phyloP scores from a whole-genome alignment of 2,329 filamentous ascomycete genomes.

The Sporothrix luriei region DNA sequence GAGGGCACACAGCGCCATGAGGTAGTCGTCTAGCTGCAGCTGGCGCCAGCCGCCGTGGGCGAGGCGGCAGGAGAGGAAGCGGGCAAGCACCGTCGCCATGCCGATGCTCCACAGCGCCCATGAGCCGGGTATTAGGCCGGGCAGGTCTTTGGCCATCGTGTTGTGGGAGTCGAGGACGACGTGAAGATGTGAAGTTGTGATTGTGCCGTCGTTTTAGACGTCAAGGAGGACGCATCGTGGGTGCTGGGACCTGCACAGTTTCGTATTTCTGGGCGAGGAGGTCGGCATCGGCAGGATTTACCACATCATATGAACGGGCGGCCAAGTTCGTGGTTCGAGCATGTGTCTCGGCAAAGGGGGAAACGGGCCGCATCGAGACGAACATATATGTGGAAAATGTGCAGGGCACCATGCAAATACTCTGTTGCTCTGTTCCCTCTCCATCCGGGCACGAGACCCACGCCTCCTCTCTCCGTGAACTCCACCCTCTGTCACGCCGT shows the following conservation, averaged over 20 bases:
- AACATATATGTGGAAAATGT: background rate
- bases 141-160: background rate
- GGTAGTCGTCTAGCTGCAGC: constrained; percentile 60
- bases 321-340: constrained; percentile 18
- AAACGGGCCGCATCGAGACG: background rate
- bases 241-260: background rate
- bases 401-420: too few relatives aligned
- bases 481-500: constrained; percentile 3
- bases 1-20: constrained; percentile 56
- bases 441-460: constrained; percentile 16
- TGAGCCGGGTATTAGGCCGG: constrained; percentile 30
- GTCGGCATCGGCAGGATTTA: background rate
- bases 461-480: background rate
- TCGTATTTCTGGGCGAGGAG: background rate
- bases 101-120: constrained; percentile 37
- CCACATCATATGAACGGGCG: background rate
- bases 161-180: background rate
- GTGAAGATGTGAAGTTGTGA: background rate
- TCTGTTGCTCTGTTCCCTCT: background rate
- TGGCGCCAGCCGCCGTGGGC: constrained; percentile 50
- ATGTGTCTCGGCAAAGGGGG: background rate
- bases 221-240: constrained; percentile 2
- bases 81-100: constrained; percentile 33
- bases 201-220: constrained; percentile 8
- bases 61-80: constrained; percentile 41